Base-by-base conservation (phyloP, 495 filamentous ascomycete species). In the Cercophora newfieldiana region DNA sequence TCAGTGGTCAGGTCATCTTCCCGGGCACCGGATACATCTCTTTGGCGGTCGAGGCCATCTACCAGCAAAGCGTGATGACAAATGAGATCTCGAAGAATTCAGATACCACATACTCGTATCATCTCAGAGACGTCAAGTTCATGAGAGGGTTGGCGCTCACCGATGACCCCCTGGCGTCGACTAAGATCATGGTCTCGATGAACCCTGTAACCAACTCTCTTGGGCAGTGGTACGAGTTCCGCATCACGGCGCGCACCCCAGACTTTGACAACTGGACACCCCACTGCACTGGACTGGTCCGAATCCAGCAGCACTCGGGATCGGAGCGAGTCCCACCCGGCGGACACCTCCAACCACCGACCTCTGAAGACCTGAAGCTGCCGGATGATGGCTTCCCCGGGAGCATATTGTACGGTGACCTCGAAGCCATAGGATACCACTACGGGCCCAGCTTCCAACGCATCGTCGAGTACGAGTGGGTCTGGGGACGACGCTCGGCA, bases 41-140 rank as follows among this genome's bases (percentile, higher is more conserved):
- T n/a, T 70, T 72, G 75, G 81, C 72, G 0, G 60, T 82, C 3
- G 80, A 83, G 48, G 81, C 76, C 8, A 58, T 70, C 12, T 60
- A 64, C 19, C 66, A 68, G 54, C n/a, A n/a, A n/a, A n/a, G 47
- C 44, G 19, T 18, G 19, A 18, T 29, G 44, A 16, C 10, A 33
- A 30, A 59, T 59, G 56, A 30, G 56, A 31, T 18, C 56, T n/a
- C n/a, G n/a, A n/a, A n/a, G 37, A 59, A n/a, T 18, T 59, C 10
- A 18, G n/a, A 26, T 12, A 33, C n/a, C 25, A 37, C 31, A 25
- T 59, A 33, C 28, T 6, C n/a, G 28, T 79, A 72, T 64, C 65
- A 65, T 5, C 33, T 81, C 6, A 69, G 69, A 14, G 74, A 83
- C 28, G 26, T 64, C 51, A 33, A 54, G 37, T 59, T 66, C 24